Evolutionary conservation across 306 rosid species (phyloP), one percentile per base, ranked within the genome.

Genomic region (Sicyos edulis): DNA sequence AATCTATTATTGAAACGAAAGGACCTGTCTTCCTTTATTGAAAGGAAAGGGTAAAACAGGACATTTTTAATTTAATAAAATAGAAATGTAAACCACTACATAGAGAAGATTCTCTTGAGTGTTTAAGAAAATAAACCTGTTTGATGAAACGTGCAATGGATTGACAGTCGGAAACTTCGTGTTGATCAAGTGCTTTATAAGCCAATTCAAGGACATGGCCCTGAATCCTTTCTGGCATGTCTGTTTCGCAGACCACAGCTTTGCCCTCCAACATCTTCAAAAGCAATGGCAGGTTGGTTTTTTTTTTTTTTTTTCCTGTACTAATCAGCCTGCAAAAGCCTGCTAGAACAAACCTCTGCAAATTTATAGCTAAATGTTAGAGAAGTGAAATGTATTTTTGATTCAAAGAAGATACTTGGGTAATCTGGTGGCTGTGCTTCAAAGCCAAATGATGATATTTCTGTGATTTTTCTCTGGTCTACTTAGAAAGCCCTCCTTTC

Each of bases 191-290:
- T 58, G 88, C 90, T 79, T 82, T 88, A 78, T 83, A 88, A 54
- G 92, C 86, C 51, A 86, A 82, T 64, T 81, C 90, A 86, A 83
- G 83, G 56, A 82, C 92, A 69, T 68, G 81, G 71, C 54, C 80
- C 81, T 85, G 89, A 86, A 82, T 77, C 58, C 16, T 61, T 54
- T 80, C 75, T 34, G 86, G 71, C 92, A 88, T 86, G 71, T 90
- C 90, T 32, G 86, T 82, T 77, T 86, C 90, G 26, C 81, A 80
- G 79, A 86, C 84, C 75, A 81, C 86, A 16, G 79, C 88, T 82
- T 86, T 90, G 78, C 90, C 91, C 75, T 90, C 91, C 86, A 88
- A 71, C 91, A 88, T 90, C 75, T 82, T 82, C 20, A 44, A 47
- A 60, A 63, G 71, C n/a, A 15, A 66, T 42, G 34, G 6, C 71